Percentiles rank a stretch among this genome's conserved stretches.
phyloP scores from a whole-genome alignment of 306 rosid species.

The Pachyrhizus erosus region DNA sequence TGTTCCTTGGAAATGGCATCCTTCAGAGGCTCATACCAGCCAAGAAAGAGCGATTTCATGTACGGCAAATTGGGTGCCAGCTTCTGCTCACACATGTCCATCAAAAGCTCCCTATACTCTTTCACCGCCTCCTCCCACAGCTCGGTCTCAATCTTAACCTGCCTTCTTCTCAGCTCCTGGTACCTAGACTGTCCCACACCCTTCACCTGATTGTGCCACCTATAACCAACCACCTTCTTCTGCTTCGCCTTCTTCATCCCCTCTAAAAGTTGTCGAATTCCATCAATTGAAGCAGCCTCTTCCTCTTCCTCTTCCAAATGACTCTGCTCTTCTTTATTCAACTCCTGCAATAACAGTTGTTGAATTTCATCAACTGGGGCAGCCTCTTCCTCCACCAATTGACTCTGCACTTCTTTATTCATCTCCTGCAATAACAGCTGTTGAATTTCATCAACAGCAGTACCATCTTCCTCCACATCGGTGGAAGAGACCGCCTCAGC shows the following conservation, averaged over 20 bases:
- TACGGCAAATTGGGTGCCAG: slow-evolving; percentile 91
- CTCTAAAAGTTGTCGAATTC: slow-evolving; percentile 57
- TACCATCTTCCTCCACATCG: slow-evolving; percentile 70
- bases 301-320: slow-evolving; percentile 49
- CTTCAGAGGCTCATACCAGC: slow-evolving; percentile 92
- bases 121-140: slow-evolving; percentile 82
- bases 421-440: background rate
- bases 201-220: slow-evolving; percentile 42
- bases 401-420: slow-evolving; percentile 1
- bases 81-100: slow-evolving; percentile 92
- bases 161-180: slow-evolving; percentile 64
- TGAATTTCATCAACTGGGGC: slow-evolving; percentile 51
- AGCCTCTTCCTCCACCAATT: slow-evolving; percentile 60
- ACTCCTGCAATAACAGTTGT: slow-evolving; percentile 60
- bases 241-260: slow-evolving; percentile 62
- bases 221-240: slow-evolving; percentile 25
- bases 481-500: slow-evolving; percentile 80
- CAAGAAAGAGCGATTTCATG: slow-evolving; percentile 88
- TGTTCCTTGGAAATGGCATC: slow-evolving; percentile 78
- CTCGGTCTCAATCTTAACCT: slow-evolving; percentile 85
- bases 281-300: slow-evolving; percentile 55
- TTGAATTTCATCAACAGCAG: slow-evolving; percentile 44
- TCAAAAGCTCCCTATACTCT: slow-evolving; percentile 85
- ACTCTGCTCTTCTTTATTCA: slow-evolving; percentile 53
- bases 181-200: slow-evolving; percentile 60